Evolutionary conservation across 306 rosid species (phyloP).

Genomic region (Vigna hirtella): DNA sequence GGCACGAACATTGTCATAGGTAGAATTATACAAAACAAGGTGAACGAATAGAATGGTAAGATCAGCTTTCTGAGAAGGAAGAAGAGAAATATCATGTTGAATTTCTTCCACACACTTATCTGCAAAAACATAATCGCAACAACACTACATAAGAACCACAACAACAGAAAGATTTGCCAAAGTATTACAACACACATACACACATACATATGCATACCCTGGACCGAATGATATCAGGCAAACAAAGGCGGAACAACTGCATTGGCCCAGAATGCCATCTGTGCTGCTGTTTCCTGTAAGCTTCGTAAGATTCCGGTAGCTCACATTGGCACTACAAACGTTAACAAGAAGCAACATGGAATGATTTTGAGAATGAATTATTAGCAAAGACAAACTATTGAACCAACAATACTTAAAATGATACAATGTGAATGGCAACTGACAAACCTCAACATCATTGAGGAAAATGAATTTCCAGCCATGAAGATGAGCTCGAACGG

Average conservation of each 20-base stretch:
- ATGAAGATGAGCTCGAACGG: slow-evolving; percentile 95
- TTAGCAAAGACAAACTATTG: not conserved
- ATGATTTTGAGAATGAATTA: slow-evolving; percentile 39
- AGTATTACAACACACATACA: not conserved
- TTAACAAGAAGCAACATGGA: slow-evolving; percentile 11
- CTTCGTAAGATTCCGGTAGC: slow-evolving; percentile 94
- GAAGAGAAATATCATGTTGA: slow-evolving; percentile 94
- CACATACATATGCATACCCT: slow-evolving; percentile 54
- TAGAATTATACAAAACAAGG: slow-evolving; percentile 91
- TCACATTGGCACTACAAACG: slow-evolving; percentile 93
- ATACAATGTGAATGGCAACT: slow-evolving; percentile 14
- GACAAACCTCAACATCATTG: slow-evolving; percentile 90
- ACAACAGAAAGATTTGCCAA: slow-evolving; percentile 42
- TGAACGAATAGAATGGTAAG: slow-evolving; percentile 92
- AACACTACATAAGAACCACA: slow-evolving; percentile 41
- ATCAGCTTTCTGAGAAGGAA: slow-evolving; percentile 87
- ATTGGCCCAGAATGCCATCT: slow-evolving; percentile 99
- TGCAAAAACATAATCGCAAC: slow-evolving; percentile 51
- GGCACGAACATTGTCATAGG: slow-evolving; percentile 99
- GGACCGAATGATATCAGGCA: slow-evolving; percentile 72
- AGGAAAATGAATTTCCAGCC: slow-evolving; percentile 97
- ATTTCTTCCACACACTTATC: slow-evolving; percentile 94
- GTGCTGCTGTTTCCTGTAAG: slow-evolving; percentile 93
- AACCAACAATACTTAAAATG: not conserved
- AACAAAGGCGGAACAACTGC: slow-evolving; percentile 97